Percentiles rank a stretch among this genome's conserved stretches.
phyloP scores from a whole-genome alignment of 164 flowering plant genomes.

The Houttuynia cordata region DNA sequence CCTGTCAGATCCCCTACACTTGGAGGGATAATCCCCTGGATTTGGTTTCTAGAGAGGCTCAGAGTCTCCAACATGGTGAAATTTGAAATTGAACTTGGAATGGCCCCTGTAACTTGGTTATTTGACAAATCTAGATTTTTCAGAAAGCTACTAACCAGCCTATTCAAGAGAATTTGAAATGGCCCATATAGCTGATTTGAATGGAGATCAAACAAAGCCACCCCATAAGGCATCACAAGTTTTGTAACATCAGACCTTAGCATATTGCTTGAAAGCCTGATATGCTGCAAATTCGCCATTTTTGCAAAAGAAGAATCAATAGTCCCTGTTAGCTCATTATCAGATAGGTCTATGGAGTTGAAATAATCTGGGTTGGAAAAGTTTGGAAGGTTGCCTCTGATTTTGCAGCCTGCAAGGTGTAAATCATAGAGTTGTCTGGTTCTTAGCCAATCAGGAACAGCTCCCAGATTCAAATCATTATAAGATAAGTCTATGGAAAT shows the following conservation, averaged over 20 bases:
- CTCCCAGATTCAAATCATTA: conserved; percentile 52
- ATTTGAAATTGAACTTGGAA: conserved; percentile 70
- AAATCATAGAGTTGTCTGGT: conserved; percentile 49
- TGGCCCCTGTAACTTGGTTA: conserved; percentile 55
- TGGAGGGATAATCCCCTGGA: conserved; percentile 67
- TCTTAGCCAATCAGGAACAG: conserved; percentile 69
- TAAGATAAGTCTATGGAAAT: conserved; percentile 73
- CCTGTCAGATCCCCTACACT: conserved; percentile 38
- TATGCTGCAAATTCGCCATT: conserved; percentile 46
- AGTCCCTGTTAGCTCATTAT: conserved; percentile 42
- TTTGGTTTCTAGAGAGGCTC: conserved; percentile 58
- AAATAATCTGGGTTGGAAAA: conserved; percentile 46
- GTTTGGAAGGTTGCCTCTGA: conserved; percentile 55
- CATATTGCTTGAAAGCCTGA: conserved; percentile 63
- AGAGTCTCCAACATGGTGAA: conserved; percentile 40
- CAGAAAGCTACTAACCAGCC: conserved; percentile 7
- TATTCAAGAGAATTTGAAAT: conserved; percentile 39
- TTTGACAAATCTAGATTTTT: conserved; percentile 47
- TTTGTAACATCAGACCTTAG: conserved; percentile 39
- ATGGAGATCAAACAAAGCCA: conserved; percentile 52
- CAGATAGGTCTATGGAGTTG: conserved; percentile 66
- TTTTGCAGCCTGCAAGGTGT: conserved; percentile 69
- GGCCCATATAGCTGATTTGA: conserved; percentile 60
- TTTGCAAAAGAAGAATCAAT: conserved; percentile 39
- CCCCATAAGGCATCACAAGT: conserved; percentile 39